Evolutionary conservation across 805 yeast species (phyloP).

Genomic region (Brettanomyces custersianus): DNA sequence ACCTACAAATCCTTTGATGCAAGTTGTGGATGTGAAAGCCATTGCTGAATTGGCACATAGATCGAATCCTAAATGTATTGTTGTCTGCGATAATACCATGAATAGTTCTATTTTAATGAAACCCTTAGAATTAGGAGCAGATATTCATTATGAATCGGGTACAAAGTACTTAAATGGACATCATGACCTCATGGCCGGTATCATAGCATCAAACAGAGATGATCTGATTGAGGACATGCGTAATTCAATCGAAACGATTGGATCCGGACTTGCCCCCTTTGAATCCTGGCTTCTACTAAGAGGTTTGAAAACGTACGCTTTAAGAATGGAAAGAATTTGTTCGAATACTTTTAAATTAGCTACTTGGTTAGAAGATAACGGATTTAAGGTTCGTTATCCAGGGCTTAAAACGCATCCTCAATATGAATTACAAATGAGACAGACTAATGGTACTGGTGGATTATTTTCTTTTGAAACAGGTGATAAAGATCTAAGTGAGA

Average conservation of each 20-base stretch:
- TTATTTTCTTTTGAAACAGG: constrained; percentile 89
- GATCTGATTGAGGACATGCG: constrained; percentile 63
- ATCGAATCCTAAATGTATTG: constrained; percentile 55
- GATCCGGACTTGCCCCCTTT: constrained; percentile 86
- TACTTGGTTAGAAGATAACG: constrained; percentile 53
- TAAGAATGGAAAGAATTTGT: constrained; percentile 84
- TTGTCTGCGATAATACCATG: constrained; percentile 94
- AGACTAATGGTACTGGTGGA: constrained; percentile 80
- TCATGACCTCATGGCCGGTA: constrained; percentile 96
- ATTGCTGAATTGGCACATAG: constrained; percentile 60
- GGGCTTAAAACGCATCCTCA: constrained; percentile 79
- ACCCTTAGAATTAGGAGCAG: constrained; percentile 81
- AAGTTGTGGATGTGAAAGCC: constrained; percentile 69
- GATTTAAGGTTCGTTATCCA: constrained; percentile 77
- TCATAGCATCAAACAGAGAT: constrained; percentile 59
- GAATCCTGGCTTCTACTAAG: constrained; percentile 85
- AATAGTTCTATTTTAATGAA: constrained; percentile 83
- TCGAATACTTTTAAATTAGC: constrained; percentile 70
- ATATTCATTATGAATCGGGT: constrained; percentile 88
- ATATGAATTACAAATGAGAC: constrained; percentile 68
- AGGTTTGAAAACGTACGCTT: constrained; percentile 81
- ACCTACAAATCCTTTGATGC: constrained; percentile 93
- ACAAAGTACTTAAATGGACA: constrained; percentile 91
- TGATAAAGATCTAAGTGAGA: constrained; percentile 50
- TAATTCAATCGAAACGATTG: constrained; percentile 79